Evolutionary conservation across 2,329 filamentous ascomycete genomes (phyloP), one percentile per base, ranked within the genome.

Genomic region (Penicillium sp.): DNA sequence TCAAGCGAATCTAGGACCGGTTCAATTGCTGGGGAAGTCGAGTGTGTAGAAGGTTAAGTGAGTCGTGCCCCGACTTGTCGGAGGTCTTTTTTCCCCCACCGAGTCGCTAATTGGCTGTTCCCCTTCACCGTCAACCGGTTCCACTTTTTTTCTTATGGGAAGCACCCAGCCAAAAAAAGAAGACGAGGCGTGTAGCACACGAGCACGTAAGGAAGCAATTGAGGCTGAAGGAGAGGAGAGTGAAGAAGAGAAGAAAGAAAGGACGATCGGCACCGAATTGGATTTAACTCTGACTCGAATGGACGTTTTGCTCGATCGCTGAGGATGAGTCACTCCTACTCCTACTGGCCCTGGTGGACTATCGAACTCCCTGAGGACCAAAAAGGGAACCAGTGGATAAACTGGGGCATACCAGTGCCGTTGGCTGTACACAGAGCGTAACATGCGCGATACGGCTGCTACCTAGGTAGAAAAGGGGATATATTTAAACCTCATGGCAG

Each of bases 291-390:
- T 42, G 51, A 26, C 51, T 55, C 43, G 1, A 8, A 25, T 30
- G 28, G 14, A 28, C 53, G 42, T 6, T 19, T 43, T 54, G 33
- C 35, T 37, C 35, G 33, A 53, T 53, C 51, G 22, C 51, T 35
- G 28, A 61, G 58, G 66, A 72, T 73, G 71, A 73, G 69, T 73
- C 71, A 73, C 70, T 33, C 30, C 30, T 66, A 30, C 16, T 38
- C 3, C 11, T 37, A 42, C 51, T 37, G 38, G 48, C 30, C 53
- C 37, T 33, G 30, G 30, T 26, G 33, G 26, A 56, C 33, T 13
- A 56, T 59, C 25, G 19, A 55, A 13, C 8, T 14, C 43, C 40
- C 25, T 22, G n/a, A 46, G 25, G 43, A 6, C 13, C n/a, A 28
- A n/a, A 48, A 46, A 10, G 40, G 38, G 52, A 43, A 30, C 37